Evolutionary conservation across 2,329 filamentous ascomycete genomes (phyloP).

Genomic region (Periconia sp.): DNA sequence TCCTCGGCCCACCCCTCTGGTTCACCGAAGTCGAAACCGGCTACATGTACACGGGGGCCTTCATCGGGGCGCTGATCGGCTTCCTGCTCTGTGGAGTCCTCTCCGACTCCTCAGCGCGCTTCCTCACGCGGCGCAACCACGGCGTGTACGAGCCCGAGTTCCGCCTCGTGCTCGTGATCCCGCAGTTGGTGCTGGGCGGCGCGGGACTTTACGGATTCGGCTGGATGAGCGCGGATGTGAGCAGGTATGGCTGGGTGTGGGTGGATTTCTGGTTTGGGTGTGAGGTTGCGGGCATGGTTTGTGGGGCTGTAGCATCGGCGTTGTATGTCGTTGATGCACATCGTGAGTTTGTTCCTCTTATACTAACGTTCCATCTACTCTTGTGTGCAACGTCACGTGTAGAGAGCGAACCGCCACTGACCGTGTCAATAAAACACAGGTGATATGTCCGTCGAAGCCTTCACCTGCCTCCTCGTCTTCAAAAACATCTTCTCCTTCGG

Average conservation of each 20-base stretch:
- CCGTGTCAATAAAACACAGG: slow-evolving; percentile 47
- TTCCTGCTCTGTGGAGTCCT: slow-evolving; percentile 74
- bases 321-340: slow-evolving; percentile 94
- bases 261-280: slow-evolving; percentile 82
- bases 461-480: slow-evolving; percentile 88
- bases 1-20: slow-evolving; percentile 78
- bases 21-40: slow-evolving; percentile 83
- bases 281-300: slow-evolving; percentile 86
- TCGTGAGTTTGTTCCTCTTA: slow-evolving; percentile 50
- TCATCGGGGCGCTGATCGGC: slow-evolving; percentile 78
- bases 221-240: slow-evolving; percentile 64
- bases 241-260: slow-evolving; percentile 68
- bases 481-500: slow-evolving; percentile 93
- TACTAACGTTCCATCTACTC: background rate
- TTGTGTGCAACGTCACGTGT: background rate
- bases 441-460: slow-evolving; percentile 81
- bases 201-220: slow-evolving; percentile 85
- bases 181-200: slow-evolving; percentile 76
- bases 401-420: background rate
- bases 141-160: slow-evolving; percentile 93
- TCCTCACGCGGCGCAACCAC: slow-evolving; percentile 71
- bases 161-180: slow-evolving; percentile 77
- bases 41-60: slow-evolving; percentile 78
- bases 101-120: slow-evolving; percentile 70
- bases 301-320: slow-evolving; percentile 81